Conservation (phyloP, 441 rosid genomes). For the Macaranga tanarius region DNA sequence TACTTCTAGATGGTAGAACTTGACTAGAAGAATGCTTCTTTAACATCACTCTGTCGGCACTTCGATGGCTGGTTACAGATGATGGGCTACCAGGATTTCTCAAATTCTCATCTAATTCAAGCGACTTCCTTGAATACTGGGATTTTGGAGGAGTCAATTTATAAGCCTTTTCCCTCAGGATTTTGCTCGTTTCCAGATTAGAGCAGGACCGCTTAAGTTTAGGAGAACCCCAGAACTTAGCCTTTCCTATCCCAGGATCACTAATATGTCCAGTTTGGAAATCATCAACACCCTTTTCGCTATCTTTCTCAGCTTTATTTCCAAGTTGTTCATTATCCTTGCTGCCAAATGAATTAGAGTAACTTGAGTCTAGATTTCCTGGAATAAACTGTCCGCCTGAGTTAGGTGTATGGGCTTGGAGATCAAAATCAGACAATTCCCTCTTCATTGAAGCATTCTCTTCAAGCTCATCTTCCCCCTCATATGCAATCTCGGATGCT, state of each 20-base stretch:
- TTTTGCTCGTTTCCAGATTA: conserved; percentile 52
- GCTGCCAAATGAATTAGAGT: conserved; percentile 31
- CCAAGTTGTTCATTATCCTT: conserved; percentile 30
- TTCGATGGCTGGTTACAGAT: conserved; percentile 53
- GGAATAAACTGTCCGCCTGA: conserved; percentile 30
- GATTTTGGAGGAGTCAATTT: conserved; percentile 41
- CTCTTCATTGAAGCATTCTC: conserved; percentile 52
- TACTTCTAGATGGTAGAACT: conserved; percentile 82
- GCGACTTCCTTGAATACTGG: conserved; percentile 39
- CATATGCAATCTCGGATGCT: conserved; percentile 51
- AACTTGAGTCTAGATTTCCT: conserved; percentile 26
- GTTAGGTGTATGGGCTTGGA: conserved; percentile 36
- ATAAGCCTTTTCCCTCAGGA: conserved; percentile 35
- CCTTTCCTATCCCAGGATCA: conserved; percentile 73
- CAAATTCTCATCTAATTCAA: conserved; percentile 28
- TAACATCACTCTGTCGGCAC: conserved; percentile 92
- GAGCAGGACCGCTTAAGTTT: conserved; percentile 85
- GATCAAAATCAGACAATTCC: conserved; percentile 56
- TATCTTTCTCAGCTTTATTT: conserved; percentile 25
- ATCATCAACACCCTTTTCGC: conserved; percentile 24
- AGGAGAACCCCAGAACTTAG: conserved; percentile 63
- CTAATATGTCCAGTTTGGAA: conserved; percentile 69
- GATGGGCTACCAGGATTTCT: conserved; percentile 44
- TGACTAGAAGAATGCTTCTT: conserved; percentile 93
- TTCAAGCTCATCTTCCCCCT: conserved; percentile 76